Evolutionary conservation across 257 asterid genomes (phyloP), one percentile per base, ranked within the genome.

Genomic region (Fraxinus anomala): DNA sequence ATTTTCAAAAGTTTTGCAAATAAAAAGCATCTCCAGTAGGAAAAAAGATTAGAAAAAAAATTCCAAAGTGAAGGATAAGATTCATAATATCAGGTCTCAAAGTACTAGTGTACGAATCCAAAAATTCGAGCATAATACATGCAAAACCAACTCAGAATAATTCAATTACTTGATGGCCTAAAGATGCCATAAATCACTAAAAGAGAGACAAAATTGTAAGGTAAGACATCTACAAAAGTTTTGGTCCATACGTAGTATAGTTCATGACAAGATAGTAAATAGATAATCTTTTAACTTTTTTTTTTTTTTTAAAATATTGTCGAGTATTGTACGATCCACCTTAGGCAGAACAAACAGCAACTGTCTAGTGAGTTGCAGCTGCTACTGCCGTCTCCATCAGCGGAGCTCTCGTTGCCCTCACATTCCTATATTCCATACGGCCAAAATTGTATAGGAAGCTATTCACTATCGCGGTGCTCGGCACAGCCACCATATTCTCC

Each of bases 401-500:
- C 3, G 19, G 69, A 63, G 69, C 36, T 63, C 34, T 63, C n/a
- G 26, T 26, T 26, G 19, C 69, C 33, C 36, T 4, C 19, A 12
- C 26, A 24, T 26, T 23, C 69, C 19, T 24, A 63, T 4, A 26
- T 16, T 63, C 69, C 17, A 26, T 24, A 24, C 36, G 19, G 19
- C 17, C n/a, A 63, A 66, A 8, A 76, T 87, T 74, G 49, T 40
- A 68, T 81, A 90, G 79, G 80, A 92, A 91, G 54, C 80, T 84
- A 49, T 80, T 65, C 49, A 95, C 94, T 11, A 89, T 56, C 34
- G 67, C 83, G n/a, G 51, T 76, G 59, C 93, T 88, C 0, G 92
- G 90, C 16, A 83, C 89, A 79, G 83, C 85, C 83, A 95, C 96
- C 44, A 74, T 68, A 67, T 85, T 84, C 85, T 89, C 91, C 99